Base-by-base conservation (phyloP, 2,329 filamentous ascomycete genomes). In the Xylariomycetidae sp. region DNA sequence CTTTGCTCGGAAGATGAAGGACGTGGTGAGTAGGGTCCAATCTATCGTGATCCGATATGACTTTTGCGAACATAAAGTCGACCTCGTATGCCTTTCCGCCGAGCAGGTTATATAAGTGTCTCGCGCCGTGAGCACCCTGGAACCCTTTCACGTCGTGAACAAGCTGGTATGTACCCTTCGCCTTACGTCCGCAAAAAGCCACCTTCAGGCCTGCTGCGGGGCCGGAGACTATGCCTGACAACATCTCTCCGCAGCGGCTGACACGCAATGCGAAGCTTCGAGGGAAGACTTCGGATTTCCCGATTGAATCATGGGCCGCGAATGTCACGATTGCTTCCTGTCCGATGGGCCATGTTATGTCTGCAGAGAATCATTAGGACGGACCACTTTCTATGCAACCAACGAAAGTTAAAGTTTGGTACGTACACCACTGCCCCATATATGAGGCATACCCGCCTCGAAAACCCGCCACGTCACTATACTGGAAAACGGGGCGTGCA, bases 321-420 rank as follows among this genome's bases (percentile, higher is more conserved):
- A 55, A 53, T 11, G 50, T 46, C 16, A 53, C 42, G 27, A 48
- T 40, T 31, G 49, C 49, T 40, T 50, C 47, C 33, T 47, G 42
- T 18, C 54, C 54, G 19, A 59, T 54, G 14, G 56, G 54, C 56
- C 56, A 60, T 10, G 51, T 46, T 16, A 59, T 51, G 31, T 50
- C 46, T 49, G 22, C 6, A 9, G 3, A 5, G 10, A 12, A 7
- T 11, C 8, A 13, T 19, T 5, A 26, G n/a, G 11, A 25, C 16
- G 26, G n/a, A 27, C 6, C 17, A 14, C 7, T 23, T 4, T 22
- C 17, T 29, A 6, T 16, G 27, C 27, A 17, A 29, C 27, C n/a
- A n/a, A n/a, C n/a, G n/a, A n/a, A n/a, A n/a, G n/a, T n/a, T n/a
- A n/a, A n/a, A n/a, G n/a, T n/a, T n/a, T n/a, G n/a, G 14, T 4